Base-by-base conservation (phyloP, 345 rosid species). In the Clausena lansium region DNA sequence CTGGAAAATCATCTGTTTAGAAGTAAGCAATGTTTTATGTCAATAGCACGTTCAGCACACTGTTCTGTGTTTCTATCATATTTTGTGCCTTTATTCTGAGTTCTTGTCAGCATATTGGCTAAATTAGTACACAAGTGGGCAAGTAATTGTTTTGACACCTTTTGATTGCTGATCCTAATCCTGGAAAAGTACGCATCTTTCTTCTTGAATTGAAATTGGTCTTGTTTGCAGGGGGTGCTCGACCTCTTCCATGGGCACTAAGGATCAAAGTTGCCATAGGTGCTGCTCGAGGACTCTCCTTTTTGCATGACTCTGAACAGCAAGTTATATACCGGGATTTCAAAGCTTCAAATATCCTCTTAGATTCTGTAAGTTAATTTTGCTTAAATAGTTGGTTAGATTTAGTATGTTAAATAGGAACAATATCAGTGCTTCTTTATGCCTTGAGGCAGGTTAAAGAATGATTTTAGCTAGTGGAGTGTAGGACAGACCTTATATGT, bases 291-390 rank as follows among this genome's bases (percentile, higher is more conserved):
- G 97, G 95, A 33, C 91, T 95, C 25, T 82, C 92, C 62, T 95
- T 91, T 75, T 81, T 93, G 74, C 98, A 95, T 11, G 91, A 91
- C n/a, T 84, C 84, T 4, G 85, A 91, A 25, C 88, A 85, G 38
- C 89, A 84, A 81, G 86, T 95, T 85, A 91, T 95, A 57, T 93
- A 86, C 75, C 91, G 98, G 62, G 98, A 95, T 87, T 90, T 95
- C 54, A 93, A 95, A 87, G 81, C 97, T 74, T 84, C 94, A 38
- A 95, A 95, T 83, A 86, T 95, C 73, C 90, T 95, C 22, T 83
- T 93, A 17, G 98, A 95, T 83, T 81, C 86, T 78, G 98, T 93
- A 88, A 33, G 87, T 74, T 36, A 11, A 58, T 77, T 39, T 36
- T 47, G 20, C 55, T 32, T 93, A 36, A 89, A 93, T 82, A 84